Evolutionary conservation across 164 flowering plant genomes (phyloP).

Genomic region (Vitis labrusca): DNA sequence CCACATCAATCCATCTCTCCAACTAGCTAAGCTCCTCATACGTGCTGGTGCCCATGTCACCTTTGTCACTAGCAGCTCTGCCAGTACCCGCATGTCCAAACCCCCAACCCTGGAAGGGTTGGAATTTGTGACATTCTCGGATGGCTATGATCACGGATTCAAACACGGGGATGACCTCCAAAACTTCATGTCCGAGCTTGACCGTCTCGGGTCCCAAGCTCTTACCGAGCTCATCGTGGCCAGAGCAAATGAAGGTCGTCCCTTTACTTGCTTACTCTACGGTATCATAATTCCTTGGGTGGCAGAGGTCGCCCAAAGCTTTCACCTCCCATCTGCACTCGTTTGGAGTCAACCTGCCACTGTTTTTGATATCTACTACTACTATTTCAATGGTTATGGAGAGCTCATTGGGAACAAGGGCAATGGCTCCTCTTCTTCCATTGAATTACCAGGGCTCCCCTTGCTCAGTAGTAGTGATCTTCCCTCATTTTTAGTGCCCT

Average conservation of each 20-base stretch:
- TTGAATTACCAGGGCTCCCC: constrained; percentile 1
- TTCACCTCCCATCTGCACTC: neutral
- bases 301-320: neutral
- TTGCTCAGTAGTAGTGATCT: neutral
- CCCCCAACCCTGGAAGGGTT: neutral
- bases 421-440: neutral
- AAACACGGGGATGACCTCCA: neutral
- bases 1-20: constrained; percentile 29
- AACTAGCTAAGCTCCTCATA: constrained; percentile 19
- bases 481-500: neutral
- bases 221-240: neutral
- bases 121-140: constrained; percentile 1
- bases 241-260: neutral
- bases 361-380: neutral
- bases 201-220: constrained; percentile 1
- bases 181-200: neutral
- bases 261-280: constrained; percentile 2
- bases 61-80: constrained; percentile 10
- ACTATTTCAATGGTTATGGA: constrained; percentile 4
- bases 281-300: neutral
- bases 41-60: constrained; percentile 12
- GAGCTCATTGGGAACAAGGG: neutral
- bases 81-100: constrained; percentile 6
- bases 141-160: constrained; percentile 12
- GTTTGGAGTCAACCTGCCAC: constrained; percentile 4